Conservation (phyloP, 1,284 basidiomycete species). For the Trichosporon ovoides region DNA sequence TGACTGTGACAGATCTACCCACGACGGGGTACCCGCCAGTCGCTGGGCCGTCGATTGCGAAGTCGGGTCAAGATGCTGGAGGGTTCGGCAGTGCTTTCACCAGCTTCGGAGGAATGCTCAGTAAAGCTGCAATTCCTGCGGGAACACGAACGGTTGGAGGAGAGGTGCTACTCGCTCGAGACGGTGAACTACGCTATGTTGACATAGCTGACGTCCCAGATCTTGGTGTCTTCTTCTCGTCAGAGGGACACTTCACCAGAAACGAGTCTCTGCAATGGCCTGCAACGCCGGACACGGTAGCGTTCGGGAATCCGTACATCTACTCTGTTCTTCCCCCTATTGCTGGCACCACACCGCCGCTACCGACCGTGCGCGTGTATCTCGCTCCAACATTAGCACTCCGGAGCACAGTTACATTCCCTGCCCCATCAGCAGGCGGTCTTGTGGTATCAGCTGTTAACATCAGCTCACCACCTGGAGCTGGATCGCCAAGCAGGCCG, state of each 20-base stretch:
- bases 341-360: conserved; percentile 38
- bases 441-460: conserved; percentile 17
- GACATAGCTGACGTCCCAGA: conserved; percentile 50
- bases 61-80: conserved; percentile 6
- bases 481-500: neutral
- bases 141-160: conserved; percentile 58
- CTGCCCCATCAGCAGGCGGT: conserved; percentile 42
- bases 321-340: conserved; percentile 64
- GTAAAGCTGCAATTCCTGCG: conserved; percentile 63
- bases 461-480: neutral
- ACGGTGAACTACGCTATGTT: conserved; percentile 59
- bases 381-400: conserved; percentile 66
- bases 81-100: conserved; percentile 54
- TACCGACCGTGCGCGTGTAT: conserved; percentile 67
- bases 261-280: conserved; percentile 67
- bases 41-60: neutral
- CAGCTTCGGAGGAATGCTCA: conserved; percentile 74
- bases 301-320: conserved; percentile 76
- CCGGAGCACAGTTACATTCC: conserved; percentile 63
- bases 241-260: conserved; percentile 63
- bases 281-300: conserved; percentile 73
- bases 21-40: conserved; percentile 18
- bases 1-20: conserved; percentile 64
- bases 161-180: conserved; percentile 70
- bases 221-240: conserved; percentile 65